Conservation (phyloP, 208 protist genomes). For the Crithidia sp. region DNA sequence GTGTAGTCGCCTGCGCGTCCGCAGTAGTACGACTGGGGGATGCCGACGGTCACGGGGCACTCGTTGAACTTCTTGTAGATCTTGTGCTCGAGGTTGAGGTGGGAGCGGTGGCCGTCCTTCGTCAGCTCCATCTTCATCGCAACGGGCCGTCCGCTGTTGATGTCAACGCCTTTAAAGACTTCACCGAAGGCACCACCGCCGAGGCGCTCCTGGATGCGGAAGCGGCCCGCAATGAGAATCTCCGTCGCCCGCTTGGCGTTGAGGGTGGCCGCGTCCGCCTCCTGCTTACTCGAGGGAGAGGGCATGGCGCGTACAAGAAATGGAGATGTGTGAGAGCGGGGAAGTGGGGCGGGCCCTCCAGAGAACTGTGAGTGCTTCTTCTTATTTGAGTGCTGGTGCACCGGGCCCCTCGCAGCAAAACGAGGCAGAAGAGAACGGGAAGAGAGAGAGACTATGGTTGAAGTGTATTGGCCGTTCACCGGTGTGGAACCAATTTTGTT, state of each 20-base stretch:
- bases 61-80: conserved; percentile 82
- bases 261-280: neutral
- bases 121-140: conserved; percentile 89
- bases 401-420: too few species aligned
- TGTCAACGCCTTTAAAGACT: conserved; percentile 91
- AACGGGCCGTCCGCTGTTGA: conserved; percentile 60
- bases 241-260: conserved; percentile 30
- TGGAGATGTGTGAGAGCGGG: too few species aligned
- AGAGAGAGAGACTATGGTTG: neutral
- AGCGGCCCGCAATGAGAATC: conserved; percentile 90
- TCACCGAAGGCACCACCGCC: conserved; percentile 98
- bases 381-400: too few species aligned
- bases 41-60: conserved; percentile 82
- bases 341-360: too few species aligned
- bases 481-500: too few species aligned
- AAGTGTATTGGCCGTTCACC: too few species aligned
- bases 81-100: conserved; percentile 75
- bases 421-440: too few species aligned
- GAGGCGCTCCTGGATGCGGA: conserved; percentile 93
- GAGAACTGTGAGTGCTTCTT: too few species aligned
- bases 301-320: conserved; percentile 7
- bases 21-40: conserved; percentile 96
- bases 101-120: conserved; percentile 56
- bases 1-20: conserved; percentile 97
- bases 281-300: neutral